phyloP scores from a whole-genome alignment of 192 early-diverging fungal genomes.

The Mortierella claussenii region DNA sequence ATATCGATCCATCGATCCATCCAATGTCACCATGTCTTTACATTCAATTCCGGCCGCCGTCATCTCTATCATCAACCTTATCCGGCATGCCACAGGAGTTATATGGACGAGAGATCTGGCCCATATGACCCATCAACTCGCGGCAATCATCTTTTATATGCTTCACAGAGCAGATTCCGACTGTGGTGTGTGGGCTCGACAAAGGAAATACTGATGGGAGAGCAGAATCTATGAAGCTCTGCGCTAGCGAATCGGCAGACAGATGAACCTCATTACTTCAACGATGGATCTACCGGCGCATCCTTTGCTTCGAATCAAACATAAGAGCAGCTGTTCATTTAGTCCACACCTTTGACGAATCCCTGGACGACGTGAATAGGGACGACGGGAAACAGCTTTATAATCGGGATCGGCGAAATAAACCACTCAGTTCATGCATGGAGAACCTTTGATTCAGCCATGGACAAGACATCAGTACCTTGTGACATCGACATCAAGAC shows the following conservation, averaged over 20 bases:
- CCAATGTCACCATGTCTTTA: not conserved
- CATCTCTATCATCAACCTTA: not conserved
- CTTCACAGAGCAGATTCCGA: not conserved
- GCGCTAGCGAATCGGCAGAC: not conserved
- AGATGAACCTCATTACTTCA: not conserved
- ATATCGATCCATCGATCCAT: slow-evolving; percentile 9
- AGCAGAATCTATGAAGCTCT: not conserved
- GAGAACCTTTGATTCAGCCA: not conserved
- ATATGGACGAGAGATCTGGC: not conserved
- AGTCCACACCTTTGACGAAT: no score
- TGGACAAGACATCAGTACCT: not conserved
- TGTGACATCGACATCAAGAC: no score
- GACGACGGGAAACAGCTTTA: not conserved
- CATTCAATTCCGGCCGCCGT: not conserved
- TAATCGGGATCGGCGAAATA: no score
- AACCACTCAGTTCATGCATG: not conserved
- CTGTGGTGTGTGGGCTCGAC: no score
- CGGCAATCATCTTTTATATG: not conserved
- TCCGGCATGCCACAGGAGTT: not conserved
- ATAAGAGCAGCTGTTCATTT: no score
- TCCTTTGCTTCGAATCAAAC: not conserved
- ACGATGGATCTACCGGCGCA: not conserved
- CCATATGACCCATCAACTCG: not conserved
- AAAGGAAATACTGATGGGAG: not conserved
- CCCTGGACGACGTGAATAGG: not conserved